phyloP scores from a whole-genome alignment of 768 basidiomycete species.

The Suillus occidentalis region DNA sequence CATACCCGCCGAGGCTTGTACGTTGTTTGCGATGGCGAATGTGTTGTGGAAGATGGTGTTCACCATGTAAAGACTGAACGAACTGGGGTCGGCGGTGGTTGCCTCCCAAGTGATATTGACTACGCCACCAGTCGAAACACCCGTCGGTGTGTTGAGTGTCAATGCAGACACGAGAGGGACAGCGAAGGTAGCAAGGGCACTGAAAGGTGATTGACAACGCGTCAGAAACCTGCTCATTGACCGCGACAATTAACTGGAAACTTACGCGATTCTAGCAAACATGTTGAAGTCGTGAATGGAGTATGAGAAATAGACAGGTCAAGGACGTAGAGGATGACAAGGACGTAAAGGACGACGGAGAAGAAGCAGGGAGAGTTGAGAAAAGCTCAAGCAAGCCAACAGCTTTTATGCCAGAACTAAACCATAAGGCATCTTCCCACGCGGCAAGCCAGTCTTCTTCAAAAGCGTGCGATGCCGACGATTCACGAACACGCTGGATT shows the following conservation, averaged over 20 bases:
- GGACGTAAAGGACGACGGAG: not conserved
- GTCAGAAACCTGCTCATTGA: slow-evolving; percentile 1
- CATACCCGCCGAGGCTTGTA: slow-evolving; percentile 36
- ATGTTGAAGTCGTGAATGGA: slow-evolving; percentile 37
- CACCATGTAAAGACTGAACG: slow-evolving; percentile 47
- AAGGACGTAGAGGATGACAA: slow-evolving; percentile 1
- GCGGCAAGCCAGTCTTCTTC: slow-evolving; percentile 7
- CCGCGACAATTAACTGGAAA: not conserved
- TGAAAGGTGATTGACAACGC: slow-evolving; percentile 32
- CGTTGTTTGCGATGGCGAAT: slow-evolving; percentile 57
- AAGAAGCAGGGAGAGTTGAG: slow-evolving; percentile 18
- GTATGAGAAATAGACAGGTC: slow-evolving; percentile 11
- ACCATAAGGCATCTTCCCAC: slow-evolving; percentile 21
- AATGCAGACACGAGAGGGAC: slow-evolving; percentile 48
- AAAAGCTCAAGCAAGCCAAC: not conserved
- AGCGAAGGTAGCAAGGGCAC: slow-evolving; percentile 44
- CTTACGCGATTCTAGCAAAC: slow-evolving; percentile 52
- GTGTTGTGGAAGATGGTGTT: slow-evolving; percentile 52
- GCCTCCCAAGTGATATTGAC: slow-evolving; percentile 51
- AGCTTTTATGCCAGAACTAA: slow-evolving; percentile 19
- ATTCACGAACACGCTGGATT: slow-evolving; percentile 7
- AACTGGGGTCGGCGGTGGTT: slow-evolving; percentile 38
- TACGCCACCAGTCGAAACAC: slow-evolving; percentile 30
- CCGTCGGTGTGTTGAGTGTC: slow-evolving; percentile 37
- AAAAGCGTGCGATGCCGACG: slow-evolving; percentile 22